phyloP scores from a whole-genome alignment of 495 filamentous ascomycete species.

The Viridothelium virens region DNA sequence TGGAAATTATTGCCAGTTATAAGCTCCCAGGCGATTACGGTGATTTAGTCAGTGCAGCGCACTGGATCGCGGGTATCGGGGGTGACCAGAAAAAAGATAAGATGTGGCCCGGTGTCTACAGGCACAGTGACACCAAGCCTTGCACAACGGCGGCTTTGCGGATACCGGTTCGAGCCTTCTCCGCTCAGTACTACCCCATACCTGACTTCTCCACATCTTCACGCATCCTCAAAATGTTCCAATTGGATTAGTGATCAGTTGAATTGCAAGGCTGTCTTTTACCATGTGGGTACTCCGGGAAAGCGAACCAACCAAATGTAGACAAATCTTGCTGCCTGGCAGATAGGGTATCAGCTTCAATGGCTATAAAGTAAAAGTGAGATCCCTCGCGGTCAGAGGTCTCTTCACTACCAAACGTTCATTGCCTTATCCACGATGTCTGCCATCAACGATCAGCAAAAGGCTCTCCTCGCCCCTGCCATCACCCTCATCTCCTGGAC shows the following conservation, averaged over 20 bases:
- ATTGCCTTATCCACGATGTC: neutral
- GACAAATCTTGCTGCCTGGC: neutral
- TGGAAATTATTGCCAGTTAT: neutral
- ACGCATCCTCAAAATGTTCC: too few relatives aligned
- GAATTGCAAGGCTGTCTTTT: neutral
- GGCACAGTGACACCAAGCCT: too few relatives aligned
- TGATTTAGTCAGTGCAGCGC: too few relatives aligned
- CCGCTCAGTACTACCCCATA: neutral
- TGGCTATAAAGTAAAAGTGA: neutral
- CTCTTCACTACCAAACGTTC: neutral
- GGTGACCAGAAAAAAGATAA: too few relatives aligned
- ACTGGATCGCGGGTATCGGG: too few relatives aligned
- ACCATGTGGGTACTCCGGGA: too few relatives aligned
- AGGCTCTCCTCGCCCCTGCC: conserved; percentile 19
- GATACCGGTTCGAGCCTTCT: neutral
- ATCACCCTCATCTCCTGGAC: conserved; percentile 26
- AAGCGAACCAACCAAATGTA: neutral
- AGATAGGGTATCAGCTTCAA: neutral
- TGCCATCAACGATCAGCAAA: conserved; percentile 6
- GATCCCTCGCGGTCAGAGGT: neutral
- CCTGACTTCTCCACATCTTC: neutral
- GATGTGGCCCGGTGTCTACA: too few relatives aligned
- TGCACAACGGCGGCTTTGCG: neutral
- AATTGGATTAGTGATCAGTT: neutral
- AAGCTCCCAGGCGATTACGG: too few relatives aligned